These are phyloP conservation scores for Arctium minus DNA, from an alignment of 129 eudicot genomes.

Conservation along the genomic window DNA sequence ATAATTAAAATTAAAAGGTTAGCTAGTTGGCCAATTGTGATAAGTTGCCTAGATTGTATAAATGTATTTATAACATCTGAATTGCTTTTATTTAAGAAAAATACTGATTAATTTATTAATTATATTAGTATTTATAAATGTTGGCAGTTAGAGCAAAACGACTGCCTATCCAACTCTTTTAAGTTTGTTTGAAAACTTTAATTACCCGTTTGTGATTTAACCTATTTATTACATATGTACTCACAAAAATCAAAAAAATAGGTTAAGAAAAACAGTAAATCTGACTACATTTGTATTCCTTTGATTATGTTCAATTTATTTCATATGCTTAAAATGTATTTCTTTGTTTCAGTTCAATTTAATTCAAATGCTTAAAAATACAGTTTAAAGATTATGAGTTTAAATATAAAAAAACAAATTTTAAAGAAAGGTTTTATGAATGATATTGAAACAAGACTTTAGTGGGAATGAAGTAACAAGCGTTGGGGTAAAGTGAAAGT, in stretches of 20 bases:
- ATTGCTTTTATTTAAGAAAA: background rate
- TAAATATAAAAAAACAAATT: too few species aligned
- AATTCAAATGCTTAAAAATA: background rate
- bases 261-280: background rate
- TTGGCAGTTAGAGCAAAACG: background rate
- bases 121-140: background rate
- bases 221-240: too few species aligned
- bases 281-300: background rate
- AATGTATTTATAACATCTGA: too few species aligned
- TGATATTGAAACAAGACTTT: background rate
- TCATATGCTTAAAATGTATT: background rate
- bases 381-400: background rate
- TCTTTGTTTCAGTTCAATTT: background rate
- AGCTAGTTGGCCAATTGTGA: background rate
- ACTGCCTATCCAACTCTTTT: background rate
- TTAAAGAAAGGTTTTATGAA: background rate
- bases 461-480: slow-evolving; percentile 1
- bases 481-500: slow-evolving; percentile 31
- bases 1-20: too few species aligned
- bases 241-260: too few species aligned
- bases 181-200: background rate
- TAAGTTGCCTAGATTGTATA: background rate
- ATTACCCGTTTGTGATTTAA: too few species aligned
- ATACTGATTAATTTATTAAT: too few species aligned
- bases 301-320: too few species aligned